Percentiles rank a stretch among this genome's conserved stretches.
Evolutionary conservation across 208 protist genomes (phyloP).

Genomic region (Leptomonas pyrrhocoris): DNA sequence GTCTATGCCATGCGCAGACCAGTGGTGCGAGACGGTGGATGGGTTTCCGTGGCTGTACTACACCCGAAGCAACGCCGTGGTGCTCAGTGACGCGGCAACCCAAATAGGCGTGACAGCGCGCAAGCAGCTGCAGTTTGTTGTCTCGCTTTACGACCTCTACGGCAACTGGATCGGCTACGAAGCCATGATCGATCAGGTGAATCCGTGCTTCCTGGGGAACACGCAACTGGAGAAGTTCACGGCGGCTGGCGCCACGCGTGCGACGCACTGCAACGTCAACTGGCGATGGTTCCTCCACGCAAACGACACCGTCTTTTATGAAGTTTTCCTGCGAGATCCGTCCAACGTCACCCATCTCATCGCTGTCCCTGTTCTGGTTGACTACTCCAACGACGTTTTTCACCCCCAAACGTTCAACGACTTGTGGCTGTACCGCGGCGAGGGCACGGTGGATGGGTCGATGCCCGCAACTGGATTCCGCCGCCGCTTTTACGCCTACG

Average conservation of each 20-base stretch:
- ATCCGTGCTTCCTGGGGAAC: conserved; percentile 57
- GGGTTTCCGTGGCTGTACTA: conserved; percentile 75
- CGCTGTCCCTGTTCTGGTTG: conserved; percentile 65
- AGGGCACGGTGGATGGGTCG: conserved; percentile 11
- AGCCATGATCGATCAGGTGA: conserved; percentile 50
- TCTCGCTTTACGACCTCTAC: conserved; percentile 55
- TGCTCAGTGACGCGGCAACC: conserved; percentile 25
- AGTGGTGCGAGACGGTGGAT: conserved; percentile 30
- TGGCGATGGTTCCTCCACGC: conserved; percentile 45
- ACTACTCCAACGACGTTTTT: conserved; percentile 54
- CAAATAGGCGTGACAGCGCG: conserved; percentile 14
- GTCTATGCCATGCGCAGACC: conserved; percentile 25
- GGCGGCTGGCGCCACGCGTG: conserved; percentile 44
- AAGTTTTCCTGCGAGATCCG: conserved; percentile 72
- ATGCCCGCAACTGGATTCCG: conserved; percentile 28
- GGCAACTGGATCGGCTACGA: conserved; percentile 62
- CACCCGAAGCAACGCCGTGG: conserved; percentile 39
- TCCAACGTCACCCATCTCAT: conserved; percentile 53
- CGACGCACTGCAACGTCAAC: conserved; percentile 43
- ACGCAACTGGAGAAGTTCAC: conserved; percentile 47
- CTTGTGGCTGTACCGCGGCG: conserved; percentile 39
- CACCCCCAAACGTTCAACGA: conserved; percentile 36
- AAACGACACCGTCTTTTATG: conserved; percentile 57
- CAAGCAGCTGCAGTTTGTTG: conserved; percentile 53
- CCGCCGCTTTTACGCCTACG: conserved; percentile 76